Conservation (phyloP, 2,329 filamentous ascomycete species). For the Cadophora sp. region DNA sequence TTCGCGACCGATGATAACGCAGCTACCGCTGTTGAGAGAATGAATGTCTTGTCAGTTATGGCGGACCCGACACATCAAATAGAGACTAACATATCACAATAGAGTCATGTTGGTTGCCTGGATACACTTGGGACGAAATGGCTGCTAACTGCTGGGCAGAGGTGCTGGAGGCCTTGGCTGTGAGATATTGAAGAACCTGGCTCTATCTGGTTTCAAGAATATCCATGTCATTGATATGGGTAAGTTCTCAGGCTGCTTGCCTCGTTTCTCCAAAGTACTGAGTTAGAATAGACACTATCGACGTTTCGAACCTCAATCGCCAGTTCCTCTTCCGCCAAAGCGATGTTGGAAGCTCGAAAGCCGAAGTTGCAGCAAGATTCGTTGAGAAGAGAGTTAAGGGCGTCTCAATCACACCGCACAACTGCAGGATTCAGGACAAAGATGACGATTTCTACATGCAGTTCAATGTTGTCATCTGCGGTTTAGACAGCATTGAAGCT, state of each 20-base stretch:
- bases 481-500: slow-evolving; percentile 95
- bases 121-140: neutral
- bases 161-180: slow-evolving; percentile 94
- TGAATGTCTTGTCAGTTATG: slow-evolving; percentile 72
- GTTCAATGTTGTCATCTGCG: slow-evolving; percentile 92
- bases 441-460: slow-evolving; percentile 97
- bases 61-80: slow-evolving; percentile 26
- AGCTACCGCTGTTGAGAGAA: slow-evolving; percentile 64
- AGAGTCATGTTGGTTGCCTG: slow-evolving; percentile 44
- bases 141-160: slow-evolving; percentile 54
- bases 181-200: slow-evolving; percentile 95
- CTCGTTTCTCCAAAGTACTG: slow-evolving; percentile 18
- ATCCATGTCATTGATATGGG: slow-evolving; percentile 99
- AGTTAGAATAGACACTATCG: slow-evolving; percentile 79
- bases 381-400: slow-evolving; percentile 89
- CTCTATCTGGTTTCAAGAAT: slow-evolving; percentile 92
- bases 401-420: slow-evolving; percentile 92
- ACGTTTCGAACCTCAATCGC: slow-evolving; percentile 96
- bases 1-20: slow-evolving; percentile 56
- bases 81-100: slow-evolving; percentile 25
- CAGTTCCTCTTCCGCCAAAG: slow-evolving; percentile 94
- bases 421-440: slow-evolving; percentile 95
- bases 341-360: slow-evolving; percentile 94
- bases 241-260: slow-evolving; percentile 48
- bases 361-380: slow-evolving; percentile 89